Conservation (phyloP, 2,329 filamentous ascomycete genomes). For the Aspergillus bombycis region DNA sequence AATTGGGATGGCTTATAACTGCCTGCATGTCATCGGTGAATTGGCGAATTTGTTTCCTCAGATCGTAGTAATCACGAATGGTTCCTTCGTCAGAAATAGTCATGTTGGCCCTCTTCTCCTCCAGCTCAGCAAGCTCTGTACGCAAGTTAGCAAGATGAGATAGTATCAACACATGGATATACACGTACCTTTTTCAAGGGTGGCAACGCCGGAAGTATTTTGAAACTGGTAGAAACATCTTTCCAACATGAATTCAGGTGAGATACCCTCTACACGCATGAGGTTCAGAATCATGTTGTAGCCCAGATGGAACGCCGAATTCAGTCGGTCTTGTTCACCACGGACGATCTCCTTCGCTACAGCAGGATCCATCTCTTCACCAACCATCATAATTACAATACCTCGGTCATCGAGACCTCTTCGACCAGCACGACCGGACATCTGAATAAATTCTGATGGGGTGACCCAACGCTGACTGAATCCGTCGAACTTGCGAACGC, state of each 20-base stretch:
- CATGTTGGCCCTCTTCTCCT: constrained; percentile 72
- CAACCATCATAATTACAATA: constrained; percentile 99
- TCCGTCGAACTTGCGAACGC: constrained; percentile 93
- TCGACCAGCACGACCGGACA: constrained; percentile 96
- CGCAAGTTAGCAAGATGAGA: constrained; percentile 27
- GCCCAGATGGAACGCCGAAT: constrained; percentile 94
- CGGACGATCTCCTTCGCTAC: constrained; percentile 95
- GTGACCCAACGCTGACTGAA: constrained; percentile 79
- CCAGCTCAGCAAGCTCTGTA: constrained; percentile 72
- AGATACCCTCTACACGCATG: constrained; percentile 97
- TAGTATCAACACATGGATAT: not conserved
- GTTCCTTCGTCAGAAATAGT: constrained; percentile 82
- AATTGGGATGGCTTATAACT: constrained; percentile 88
- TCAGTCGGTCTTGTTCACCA: constrained; percentile 93
- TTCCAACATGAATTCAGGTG: constrained; percentile 98
- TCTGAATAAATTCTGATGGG: constrained; percentile 95
- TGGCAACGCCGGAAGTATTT: constrained; percentile 83
- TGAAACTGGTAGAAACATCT: constrained; percentile 98
- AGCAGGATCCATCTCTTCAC: constrained; percentile 91
- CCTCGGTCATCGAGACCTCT: constrained; percentile 96
- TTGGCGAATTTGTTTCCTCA: constrained; percentile 79
- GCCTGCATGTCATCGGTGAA: constrained; percentile 88
- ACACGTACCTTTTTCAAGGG: constrained; percentile 68
- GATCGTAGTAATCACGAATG: constrained; percentile 91
- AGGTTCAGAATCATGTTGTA: constrained; percentile 99